phyloP scores from a whole-genome alignment of 495 filamentous ascomycete genomes.

The Oidiodendron maius region DNA sequence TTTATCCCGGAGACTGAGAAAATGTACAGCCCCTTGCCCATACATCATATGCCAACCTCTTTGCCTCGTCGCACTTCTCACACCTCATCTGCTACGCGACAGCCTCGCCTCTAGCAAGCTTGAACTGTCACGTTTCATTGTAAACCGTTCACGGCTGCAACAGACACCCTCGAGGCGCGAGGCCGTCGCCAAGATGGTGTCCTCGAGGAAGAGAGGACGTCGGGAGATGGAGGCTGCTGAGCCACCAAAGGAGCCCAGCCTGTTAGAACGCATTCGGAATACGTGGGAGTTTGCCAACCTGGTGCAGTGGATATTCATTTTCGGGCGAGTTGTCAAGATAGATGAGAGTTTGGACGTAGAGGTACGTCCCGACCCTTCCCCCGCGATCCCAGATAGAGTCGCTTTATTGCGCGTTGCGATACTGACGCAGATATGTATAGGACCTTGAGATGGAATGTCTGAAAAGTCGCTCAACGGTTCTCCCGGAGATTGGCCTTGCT shows the following conservation, averaged over 20 bases:
- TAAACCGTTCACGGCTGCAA: neutral
- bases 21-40: neutral
- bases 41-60: neutral
- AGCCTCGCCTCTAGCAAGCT: neutral
- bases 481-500: slow-evolving; percentile 79
- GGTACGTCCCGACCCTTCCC: slow-evolving; percentile 42
- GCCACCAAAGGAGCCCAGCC: slow-evolving; percentile 40
- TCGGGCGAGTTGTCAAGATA: slow-evolving; percentile 83
- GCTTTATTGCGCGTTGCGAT: neutral
- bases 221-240: slow-evolving; percentile 54
- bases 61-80: neutral
- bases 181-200: slow-evolving; percentile 37
- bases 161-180: neutral
- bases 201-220: slow-evolving; percentile 62
- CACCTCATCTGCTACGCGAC: neutral
- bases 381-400: neutral
- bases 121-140: neutral
- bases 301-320: slow-evolving; percentile 86
- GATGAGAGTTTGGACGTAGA: slow-evolving; percentile 82
- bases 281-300: slow-evolving; percentile 95
- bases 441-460: slow-evolving; percentile 86
- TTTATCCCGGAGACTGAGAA: neutral
- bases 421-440: slow-evolving; percentile 35
- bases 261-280: slow-evolving; percentile 69
- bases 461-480: slow-evolving; percentile 65